Evolutionary conservation across 2,329 filamentous ascomycete species (phyloP), one percentile per base, ranked within the genome.

Genomic region (Akanthomyces muscarius): DNA sequence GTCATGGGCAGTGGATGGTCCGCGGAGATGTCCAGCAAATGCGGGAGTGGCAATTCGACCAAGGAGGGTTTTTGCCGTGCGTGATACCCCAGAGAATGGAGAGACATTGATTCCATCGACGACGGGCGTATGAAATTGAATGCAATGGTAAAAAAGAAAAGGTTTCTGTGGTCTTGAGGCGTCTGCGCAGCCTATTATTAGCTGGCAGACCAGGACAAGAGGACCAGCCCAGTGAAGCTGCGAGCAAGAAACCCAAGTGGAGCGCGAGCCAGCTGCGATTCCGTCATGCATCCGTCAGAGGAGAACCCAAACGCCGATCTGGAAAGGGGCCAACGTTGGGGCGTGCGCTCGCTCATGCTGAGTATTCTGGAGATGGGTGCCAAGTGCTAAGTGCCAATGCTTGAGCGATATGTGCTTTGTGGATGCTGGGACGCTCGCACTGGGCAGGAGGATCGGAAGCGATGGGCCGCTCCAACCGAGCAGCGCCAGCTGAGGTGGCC

Each of bases 221-320:
- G 48, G 16, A 4, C 21, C 14, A 36, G 48, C 28, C 16, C 14
- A 11, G 28, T 1, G 33, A 57, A 36, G 33, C 33, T 36, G 30
- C 14, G 25, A 58, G 44, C 21, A 30, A 48, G 30, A 11, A 56
- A 7, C 23, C 21, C n/a, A 48, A 14, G 55, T 58, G 55, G 55
- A 51, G 36, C 33, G 21, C 30, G 41, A 14, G 11, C 14, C 56
- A 50, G 16, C 33, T 5, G 18, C 47, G 47, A 60, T 60, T 60
- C 18, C 57, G 57, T 60, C 57, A 60, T 60, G 57, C 57, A 52
- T 60, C 47, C 47, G 47, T 52, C 36, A 60, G 21, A 21, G 21
- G 13, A 36, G 8, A 45, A n/a, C 21, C 5, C 18, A 23, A 30
- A 44, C 41, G 44, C 44, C 33, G 47, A 51, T 50, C 21, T 23